Evolutionary conservation across 495 filamentous ascomycete genomes (phyloP), one percentile per base, ranked within the genome.

Genomic region (Hypomontagnella monticulosa): DNA sequence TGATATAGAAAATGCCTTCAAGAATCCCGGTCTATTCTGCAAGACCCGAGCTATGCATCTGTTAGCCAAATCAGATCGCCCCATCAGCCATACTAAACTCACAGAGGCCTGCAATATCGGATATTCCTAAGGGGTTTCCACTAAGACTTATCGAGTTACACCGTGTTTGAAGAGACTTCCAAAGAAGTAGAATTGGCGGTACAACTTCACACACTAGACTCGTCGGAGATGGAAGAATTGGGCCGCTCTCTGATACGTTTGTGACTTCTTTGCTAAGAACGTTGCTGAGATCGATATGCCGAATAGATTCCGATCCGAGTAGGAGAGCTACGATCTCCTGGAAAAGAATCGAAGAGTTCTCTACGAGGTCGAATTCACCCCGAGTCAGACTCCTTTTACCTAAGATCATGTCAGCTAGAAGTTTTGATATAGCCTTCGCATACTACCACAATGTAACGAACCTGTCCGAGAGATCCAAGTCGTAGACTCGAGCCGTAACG

Each of bases 1-100:
- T 15, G 91, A 89, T 41, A 97, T 83, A 67, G 97, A 92, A 34
- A 97, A 80, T n/a, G 88, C 88, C 44, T 89, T 88, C 53, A 96
- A 27, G 36, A 73, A 73, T 42, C 68, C 52, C 16, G 71, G 43
- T 12, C 71, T 66, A 19, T 61, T 70, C 40, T 70, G 71, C n/a
- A 70, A 30, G 40, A 63, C 57, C 5, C 67, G 67, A 27, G 53
- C 71, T 73, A 38, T 30, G 36, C 32, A 34, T 16, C 40, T 6
- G 36, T 66, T 40, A 69, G 56, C 43, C 40, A 43, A 37, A 34
- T 3, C 15, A 19, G 37, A 0, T 18, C 54, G 9, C 7, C 14
- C 9, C 38, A 16, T 15, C 36, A 33, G 0, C 37, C 16, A 15
- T 20, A 10, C 9, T 38, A 51, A 12, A 65, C 77, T 63, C 63